These are phyloP conservation scores for Geotrichum citri-aurantii DNA, from an alignment of 1,139 yeast genomes.

Conservation along the genomic window DNA sequence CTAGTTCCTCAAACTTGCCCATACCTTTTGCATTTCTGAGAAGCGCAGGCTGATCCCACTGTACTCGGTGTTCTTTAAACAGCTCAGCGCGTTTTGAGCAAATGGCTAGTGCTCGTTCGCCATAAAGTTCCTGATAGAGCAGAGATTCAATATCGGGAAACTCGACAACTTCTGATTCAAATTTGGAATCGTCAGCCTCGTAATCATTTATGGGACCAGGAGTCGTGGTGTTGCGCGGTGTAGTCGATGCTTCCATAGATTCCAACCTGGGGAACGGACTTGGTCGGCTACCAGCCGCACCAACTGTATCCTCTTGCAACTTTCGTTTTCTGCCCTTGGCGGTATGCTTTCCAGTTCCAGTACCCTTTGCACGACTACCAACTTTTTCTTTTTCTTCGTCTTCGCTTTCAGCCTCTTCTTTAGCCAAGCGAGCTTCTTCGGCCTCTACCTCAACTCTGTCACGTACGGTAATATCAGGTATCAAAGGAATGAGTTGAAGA, in stretches of 20 bases:
- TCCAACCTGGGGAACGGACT: conserved; percentile 20
- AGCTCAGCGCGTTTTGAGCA: conserved; percentile 64
- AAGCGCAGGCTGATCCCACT: conserved; percentile 63
- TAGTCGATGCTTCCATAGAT: conserved; percentile 13
- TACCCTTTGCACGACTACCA: conserved; percentile 19
- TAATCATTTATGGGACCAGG: conserved; percentile 10
- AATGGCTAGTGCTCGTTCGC: conserved; percentile 71
- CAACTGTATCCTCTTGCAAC: conserved; percentile 14
- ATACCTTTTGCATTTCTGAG: conserved; percentile 30
- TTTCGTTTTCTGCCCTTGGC: conserved; percentile 17
- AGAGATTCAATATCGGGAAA: conserved; percentile 54
- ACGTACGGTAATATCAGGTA: conserved; percentile 80
- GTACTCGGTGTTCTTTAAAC: conserved; percentile 54
- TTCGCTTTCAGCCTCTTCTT: conserved; percentile 31
- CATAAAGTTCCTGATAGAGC: conserved; percentile 76
- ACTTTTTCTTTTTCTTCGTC: conserved; percentile 24
- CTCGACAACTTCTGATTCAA: conserved; percentile 16
- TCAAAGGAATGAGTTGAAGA: conserved; percentile 64
- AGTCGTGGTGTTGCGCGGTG: conserved; percentile 12
- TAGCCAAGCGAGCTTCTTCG: conserved; percentile 54
- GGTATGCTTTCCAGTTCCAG: conserved; percentile 14
- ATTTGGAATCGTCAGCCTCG: conserved; percentile 16
- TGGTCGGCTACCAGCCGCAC: conserved; percentile 18
- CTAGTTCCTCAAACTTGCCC: conserved; percentile 34
- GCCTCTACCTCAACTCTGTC: conserved; percentile 82